phyloP scores from a whole-genome alignment of 768 basidiomycete species.

The Austroboletus festivus region DNA sequence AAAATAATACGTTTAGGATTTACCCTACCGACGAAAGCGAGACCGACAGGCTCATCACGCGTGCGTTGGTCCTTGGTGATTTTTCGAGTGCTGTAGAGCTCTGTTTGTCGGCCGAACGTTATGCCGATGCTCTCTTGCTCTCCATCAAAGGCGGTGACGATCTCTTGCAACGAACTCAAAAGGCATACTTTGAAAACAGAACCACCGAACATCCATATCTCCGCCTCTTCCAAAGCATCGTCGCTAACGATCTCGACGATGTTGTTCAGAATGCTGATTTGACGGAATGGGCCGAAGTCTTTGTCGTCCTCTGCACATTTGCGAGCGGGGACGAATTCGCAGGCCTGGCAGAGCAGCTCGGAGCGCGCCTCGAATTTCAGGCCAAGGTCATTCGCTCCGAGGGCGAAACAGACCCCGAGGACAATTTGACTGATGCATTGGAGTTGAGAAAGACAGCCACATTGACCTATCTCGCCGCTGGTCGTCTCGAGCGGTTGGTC shows the following conservation, averaged over 20 bases:
- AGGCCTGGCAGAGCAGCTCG: conserved; percentile 87
- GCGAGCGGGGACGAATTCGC: conserved; percentile 82
- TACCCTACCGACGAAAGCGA: conserved; percentile 86
- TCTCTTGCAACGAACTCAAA: conserved; percentile 83
- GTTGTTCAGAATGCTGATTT: conserved; percentile 96
- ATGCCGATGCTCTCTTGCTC: conserved; percentile 91
- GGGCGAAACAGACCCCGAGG: conserved; percentile 38
- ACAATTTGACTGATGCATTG: conserved; percentile 32
- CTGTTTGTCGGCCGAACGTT: conserved; percentile 84
- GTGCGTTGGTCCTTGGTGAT: conserved; percentile 93
- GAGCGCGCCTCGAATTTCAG: conserved; percentile 85
- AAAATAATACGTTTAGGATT: conserved; percentile 84
- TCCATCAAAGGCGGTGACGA: conserved; percentile 89
- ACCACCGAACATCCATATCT: conserved; percentile 80
- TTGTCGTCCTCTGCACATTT: conserved; percentile 95
- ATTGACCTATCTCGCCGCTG: conserved; percentile 89
- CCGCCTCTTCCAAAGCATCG: conserved; percentile 91
- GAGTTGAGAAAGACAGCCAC: conserved; percentile 84
- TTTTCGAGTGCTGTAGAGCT: conserved; percentile 89
- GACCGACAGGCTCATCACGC: conserved; percentile 83
- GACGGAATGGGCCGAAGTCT: conserved; percentile 93
- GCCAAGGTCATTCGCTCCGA: conserved; percentile 57
- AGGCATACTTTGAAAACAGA: conserved; percentile 86
- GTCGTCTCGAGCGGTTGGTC: conserved; percentile 81
- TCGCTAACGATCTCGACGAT: conserved; percentile 87